phyloP scores from a whole-genome alignment of 2,329 filamentous ascomycete species.

The Colletotrichum magnum region DNA sequence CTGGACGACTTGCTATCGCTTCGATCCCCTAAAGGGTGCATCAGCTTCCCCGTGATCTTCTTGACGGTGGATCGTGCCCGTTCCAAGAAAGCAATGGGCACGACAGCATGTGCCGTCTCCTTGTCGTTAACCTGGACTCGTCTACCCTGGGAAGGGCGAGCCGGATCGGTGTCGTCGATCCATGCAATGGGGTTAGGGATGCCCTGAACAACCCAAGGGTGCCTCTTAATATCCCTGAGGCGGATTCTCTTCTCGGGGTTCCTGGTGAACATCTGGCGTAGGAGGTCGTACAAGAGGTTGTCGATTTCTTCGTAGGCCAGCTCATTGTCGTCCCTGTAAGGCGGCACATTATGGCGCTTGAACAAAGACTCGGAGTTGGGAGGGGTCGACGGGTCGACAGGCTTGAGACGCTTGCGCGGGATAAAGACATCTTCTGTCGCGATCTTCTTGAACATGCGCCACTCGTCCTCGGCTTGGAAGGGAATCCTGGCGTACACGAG shows the following conservation, averaged over 20 bases:
- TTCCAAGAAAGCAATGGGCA: constrained; percentile 89
- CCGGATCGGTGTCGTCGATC: constrained; percentile 95
- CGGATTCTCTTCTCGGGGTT: constrained; percentile 91
- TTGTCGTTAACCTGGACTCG: constrained; percentile 93
- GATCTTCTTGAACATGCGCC: constrained; percentile 91
- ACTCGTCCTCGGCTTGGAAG: constrained; percentile 92
- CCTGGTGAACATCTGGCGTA: constrained; percentile 86
- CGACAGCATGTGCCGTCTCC: constrained; percentile 91
- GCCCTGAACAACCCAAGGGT: constrained; percentile 89
- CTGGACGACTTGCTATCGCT: constrained; percentile 66
- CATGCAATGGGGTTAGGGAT: constrained; percentile 82
- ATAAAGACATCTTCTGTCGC: constrained; percentile 95
- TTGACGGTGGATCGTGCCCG: constrained; percentile 85
- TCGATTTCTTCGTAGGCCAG: constrained; percentile 90
- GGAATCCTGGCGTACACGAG: constrained; percentile 94
- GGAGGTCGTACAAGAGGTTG: constrained; percentile 82
- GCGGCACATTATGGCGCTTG: constrained; percentile 71
- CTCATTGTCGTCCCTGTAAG: constrained; percentile 83
- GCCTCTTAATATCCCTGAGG: constrained; percentile 91
- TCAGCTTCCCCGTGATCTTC: constrained; percentile 75
- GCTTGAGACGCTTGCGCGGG: constrained; percentile 84
- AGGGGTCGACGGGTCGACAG: constrained; percentile 74
- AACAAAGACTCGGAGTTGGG: constrained; percentile 69
- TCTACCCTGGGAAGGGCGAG: constrained; percentile 80
- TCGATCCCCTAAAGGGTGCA: constrained; percentile 70